These are phyloP conservation scores for Myxozyma monticola DNA, from an alignment of 805 yeast species.

Conservation along the genomic window DNA sequence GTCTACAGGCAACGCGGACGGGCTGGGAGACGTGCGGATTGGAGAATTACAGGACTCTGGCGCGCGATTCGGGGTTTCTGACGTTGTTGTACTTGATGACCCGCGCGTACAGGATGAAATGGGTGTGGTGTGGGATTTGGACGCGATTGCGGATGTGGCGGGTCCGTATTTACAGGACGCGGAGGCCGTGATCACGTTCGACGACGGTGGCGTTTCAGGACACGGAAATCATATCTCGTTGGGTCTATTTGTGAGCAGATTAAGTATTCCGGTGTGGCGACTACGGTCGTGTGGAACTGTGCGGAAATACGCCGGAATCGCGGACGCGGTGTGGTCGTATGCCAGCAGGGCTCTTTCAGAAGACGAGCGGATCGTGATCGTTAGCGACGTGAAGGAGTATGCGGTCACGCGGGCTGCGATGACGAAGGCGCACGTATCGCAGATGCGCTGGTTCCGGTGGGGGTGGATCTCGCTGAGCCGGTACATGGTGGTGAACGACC, in stretches of 20 bases:
- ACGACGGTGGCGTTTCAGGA: slow-evolving; percentile 73
- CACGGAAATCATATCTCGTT: slow-evolving; percentile 85
- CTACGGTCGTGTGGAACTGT: slow-evolving; percentile 40
- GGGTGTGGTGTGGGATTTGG: slow-evolving; percentile 61
- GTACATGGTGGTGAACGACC: slow-evolving; percentile 74
- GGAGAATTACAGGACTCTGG: slow-evolving; percentile 61
- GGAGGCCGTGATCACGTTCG: slow-evolving; percentile 70
- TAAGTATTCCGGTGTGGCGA: slow-evolving; percentile 33
- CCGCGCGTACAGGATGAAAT: slow-evolving; percentile 67
- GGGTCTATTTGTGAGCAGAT: slow-evolving; percentile 47
- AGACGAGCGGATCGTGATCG: no score
- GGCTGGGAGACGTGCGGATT: slow-evolving; percentile 63
- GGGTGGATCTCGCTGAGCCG: slow-evolving; percentile 80
- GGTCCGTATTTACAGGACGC: slow-evolving; percentile 34
- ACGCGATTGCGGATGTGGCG: slow-evolving; percentile 45
- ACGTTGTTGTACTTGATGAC: slow-evolving; percentile 51
- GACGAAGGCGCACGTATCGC: slow-evolving; percentile 80
- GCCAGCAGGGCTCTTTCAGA: slow-evolving; percentile 14
- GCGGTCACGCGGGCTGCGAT: slow-evolving; percentile 61
- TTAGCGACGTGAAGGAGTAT: slow-evolving; percentile 33
- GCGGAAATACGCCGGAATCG: slow-evolving; percentile 40
- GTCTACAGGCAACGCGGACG: slow-evolving; percentile 75
- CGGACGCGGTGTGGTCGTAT: slow-evolving; percentile 39
- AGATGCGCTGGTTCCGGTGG: slow-evolving; percentile 93
- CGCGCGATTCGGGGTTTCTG: slow-evolving; percentile 51